Percentiles rank a stretch among this genome's conserved stretches.
Evolutionary conservation across 2,329 filamentous ascomycete species (phyloP).

Genomic region (Botrytis medusae): DNA sequence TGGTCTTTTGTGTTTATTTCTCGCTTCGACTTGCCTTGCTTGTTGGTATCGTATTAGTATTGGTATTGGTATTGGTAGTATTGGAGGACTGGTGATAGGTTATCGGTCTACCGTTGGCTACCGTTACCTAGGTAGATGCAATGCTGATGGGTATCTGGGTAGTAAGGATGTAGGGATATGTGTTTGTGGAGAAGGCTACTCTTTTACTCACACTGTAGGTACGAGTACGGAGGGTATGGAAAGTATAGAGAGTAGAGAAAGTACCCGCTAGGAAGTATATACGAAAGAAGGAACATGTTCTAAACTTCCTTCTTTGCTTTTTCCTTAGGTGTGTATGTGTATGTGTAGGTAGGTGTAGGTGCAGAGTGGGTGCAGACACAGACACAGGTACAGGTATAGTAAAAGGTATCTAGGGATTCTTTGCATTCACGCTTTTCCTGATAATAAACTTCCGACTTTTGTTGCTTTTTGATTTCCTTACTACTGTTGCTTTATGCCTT

Average conservation of each 20-base stretch:
- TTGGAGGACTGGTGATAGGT: not conserved
- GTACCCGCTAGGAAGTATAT: too few species aligned
- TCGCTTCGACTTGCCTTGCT: not conserved
- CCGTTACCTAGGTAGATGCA: not conserved
- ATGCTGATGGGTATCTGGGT: not conserved
- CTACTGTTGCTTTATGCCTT: too few species aligned
- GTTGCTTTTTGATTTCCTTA: too few species aligned
- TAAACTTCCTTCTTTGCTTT: not conserved
- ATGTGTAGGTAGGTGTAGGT: too few species aligned
- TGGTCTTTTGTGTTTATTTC: not conserved
- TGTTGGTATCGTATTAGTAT: too few species aligned
- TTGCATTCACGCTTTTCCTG: not conserved
- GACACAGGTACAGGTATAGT: not conserved
- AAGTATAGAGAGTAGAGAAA: too few species aligned
- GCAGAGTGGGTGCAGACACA: too few species aligned
- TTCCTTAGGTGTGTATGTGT: not conserved
- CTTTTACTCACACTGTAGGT: not conserved
- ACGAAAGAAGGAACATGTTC: not conserved
- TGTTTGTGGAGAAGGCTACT: not conserved
- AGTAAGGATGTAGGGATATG: not conserved
- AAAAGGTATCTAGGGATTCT: not conserved
- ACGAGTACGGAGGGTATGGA: not conserved
- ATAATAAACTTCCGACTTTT: too few species aligned
- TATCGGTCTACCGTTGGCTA: not conserved
- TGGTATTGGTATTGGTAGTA: too few species aligned